These are phyloP conservation scores for Fusarium sp. DNA, from an alignment of 2,329 filamentous ascomycete genomes.

Conservation along the genomic window DNA sequence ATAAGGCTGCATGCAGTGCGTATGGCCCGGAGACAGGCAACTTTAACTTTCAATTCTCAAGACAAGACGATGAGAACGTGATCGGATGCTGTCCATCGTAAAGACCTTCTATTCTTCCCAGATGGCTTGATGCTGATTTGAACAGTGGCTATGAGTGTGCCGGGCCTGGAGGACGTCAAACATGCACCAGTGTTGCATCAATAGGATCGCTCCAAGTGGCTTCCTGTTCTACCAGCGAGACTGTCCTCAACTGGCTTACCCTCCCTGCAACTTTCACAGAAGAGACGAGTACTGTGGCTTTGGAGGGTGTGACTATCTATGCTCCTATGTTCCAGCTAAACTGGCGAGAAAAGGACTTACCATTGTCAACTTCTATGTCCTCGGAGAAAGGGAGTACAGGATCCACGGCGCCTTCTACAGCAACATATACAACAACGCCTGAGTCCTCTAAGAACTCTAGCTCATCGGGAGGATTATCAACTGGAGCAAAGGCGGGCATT, in stretches of 20 bases:
- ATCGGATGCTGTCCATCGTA: not conserved
- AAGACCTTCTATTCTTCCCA: rapidly evolving
- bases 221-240: no score
- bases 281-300: not conserved
- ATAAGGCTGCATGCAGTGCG: not conserved
- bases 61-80: not conserved
- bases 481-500: not conserved
- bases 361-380: not conserved
- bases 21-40: not conserved
- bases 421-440: no score
- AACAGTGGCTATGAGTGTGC: not conserved
- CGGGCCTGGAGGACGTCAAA: not conserved
- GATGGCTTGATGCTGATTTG: not conserved
- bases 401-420: no score
- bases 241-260: no score
- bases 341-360: not conserved
- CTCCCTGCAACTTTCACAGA: not conserved
- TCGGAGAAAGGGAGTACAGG: no score
- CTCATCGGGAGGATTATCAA: not conserved
- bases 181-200: not conserved
- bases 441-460: no score
- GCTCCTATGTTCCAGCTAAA: not conserved
- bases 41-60: not conserved
- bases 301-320: not conserved
- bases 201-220: no score